A percentile compares a stretch with the other conserved stretches of the same genome.
These are phyloP conservation scores for Prunus mongolica DNA, from an alignment of 306 rosid species.

Conservation along the genomic window DNA sequence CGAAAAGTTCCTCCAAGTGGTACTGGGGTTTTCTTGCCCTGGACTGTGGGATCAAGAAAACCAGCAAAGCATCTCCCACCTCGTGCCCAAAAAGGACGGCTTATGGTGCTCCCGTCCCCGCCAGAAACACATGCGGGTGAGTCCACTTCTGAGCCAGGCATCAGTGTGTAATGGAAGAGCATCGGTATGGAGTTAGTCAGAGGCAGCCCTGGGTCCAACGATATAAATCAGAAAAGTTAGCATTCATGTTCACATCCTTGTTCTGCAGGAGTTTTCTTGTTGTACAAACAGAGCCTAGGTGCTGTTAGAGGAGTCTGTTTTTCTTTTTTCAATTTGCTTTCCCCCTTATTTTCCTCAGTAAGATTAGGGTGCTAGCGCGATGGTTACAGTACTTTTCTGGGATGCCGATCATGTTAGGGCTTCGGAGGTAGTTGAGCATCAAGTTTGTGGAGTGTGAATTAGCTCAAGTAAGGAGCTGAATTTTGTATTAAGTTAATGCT, in stretches of 20 bases:
- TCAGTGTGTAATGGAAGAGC: conserved; percentile 40
- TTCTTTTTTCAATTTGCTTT: not conserved
- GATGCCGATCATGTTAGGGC: conserved; percentile 34
- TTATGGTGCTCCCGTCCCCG: conserved; percentile 56
- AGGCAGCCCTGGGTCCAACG: conserved; percentile 39
- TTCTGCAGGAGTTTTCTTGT: conserved; percentile 40
- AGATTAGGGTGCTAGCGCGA: conserved; percentile 30
- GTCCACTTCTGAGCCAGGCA: conserved; percentile 55
- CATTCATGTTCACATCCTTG: conserved; percentile 24
- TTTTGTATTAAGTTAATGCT: conserved; percentile 51
- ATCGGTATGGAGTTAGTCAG: conserved; percentile 17
- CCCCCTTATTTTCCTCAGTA: not conserved
- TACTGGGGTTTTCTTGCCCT: conserved; percentile 95
- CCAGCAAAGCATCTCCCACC: conserved; percentile 93
- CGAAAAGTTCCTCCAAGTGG: conserved; percentile 62
- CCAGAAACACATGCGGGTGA: conserved; percentile 50
- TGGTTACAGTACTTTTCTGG: conserved; percentile 34
- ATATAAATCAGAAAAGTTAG: conserved; percentile 32
- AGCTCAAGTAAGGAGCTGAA: conserved; percentile 36
- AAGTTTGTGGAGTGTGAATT: conserved; percentile 51
- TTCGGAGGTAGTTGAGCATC: conserved; percentile 35
- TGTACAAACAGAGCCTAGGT: conserved; percentile 51
- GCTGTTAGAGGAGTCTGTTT: conserved; percentile 36
- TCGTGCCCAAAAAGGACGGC: conserved; percentile 81
- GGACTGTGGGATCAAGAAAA: conserved; percentile 78